These are phyloP conservation scores for Calamus simplicifolius DNA, from an alignment of 176 grass and related monocot species.

Conservation along the genomic window DNA sequence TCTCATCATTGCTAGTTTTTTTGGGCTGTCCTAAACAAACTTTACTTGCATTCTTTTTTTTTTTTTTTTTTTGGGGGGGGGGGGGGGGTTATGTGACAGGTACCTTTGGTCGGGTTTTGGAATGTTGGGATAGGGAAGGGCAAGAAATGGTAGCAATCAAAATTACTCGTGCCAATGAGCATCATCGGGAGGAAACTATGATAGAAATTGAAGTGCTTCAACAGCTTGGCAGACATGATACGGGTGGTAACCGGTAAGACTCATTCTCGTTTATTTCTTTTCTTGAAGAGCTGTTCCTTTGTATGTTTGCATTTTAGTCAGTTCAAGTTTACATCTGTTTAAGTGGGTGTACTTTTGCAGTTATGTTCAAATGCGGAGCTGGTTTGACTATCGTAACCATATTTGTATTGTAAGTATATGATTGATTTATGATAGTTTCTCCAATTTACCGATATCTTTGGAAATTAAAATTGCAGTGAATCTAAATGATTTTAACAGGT, in stretches of 20 bases:
- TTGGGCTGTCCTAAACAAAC: too few relatives aligned
- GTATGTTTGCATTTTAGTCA: constrained; percentile 5
- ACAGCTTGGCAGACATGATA: constrained; percentile 60
- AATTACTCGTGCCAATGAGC: constrained; percentile 58
- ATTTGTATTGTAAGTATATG: constrained; percentile 47
- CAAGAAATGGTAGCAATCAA: constrained; percentile 94
- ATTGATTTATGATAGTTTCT: constrained; percentile 34
- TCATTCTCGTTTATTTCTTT: background rate
- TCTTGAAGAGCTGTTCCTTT: background rate
- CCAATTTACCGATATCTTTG: constrained; percentile 26
- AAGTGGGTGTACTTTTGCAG: constrained; percentile 35
- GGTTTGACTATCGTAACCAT: constrained; percentile 73
- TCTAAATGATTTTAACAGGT: constrained; percentile 60
- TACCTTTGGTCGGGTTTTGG: constrained; percentile 85
- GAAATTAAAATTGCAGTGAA: constrained; percentile 27
- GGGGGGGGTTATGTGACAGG: constrained; percentile 31
- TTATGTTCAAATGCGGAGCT: constrained; percentile 67
- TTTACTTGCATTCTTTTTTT: background rate
- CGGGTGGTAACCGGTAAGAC: constrained; percentile 51
- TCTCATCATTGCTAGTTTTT: too few relatives aligned
- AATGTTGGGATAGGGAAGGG: constrained; percentile 90
- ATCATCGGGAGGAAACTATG: constrained; percentile 75
- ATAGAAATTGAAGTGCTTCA: constrained; percentile 78
- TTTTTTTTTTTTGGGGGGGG: background rate
- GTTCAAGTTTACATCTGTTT: constrained; percentile 25